Evolutionary conservation across 1,284 basidiomycete genomes (phyloP), one percentile per base, ranked within the genome.

Genomic region (Cryptococcus amylolentus): DNA sequence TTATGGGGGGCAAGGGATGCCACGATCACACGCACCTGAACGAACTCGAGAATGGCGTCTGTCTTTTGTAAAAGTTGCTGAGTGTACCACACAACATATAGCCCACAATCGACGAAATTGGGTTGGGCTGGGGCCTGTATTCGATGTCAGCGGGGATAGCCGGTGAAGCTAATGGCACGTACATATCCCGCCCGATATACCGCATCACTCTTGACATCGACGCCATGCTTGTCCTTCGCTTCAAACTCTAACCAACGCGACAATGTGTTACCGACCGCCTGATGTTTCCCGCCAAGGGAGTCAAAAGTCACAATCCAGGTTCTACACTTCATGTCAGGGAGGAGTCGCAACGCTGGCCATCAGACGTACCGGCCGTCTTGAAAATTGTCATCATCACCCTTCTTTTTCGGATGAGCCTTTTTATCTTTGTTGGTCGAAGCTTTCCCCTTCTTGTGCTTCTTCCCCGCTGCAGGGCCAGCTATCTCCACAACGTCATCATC

Each of bases 221-320:
- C 67, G 2, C 76, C 73, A 56, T 82, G 83, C 78, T 94, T 96
- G 72, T 92, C 86, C 57, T 80, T 78, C 0, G 93, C 93, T 72
- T 98, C 95, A 61, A 81, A 78, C 41, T 78, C 77, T 8, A 98
- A 83, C 73, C 95, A 98, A 26, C 78, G 68, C 27, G 77, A 77
- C 14, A 98, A 81, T 16, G 80, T 81, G 43, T 79, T 86, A 44
- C 80, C 72, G 1, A 86, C 89, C 20, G 83, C 80, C 0, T 78
- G 77, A 74, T 97, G 95, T 14, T 78, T 76, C 12, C 79, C 78
- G 0, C 87, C 86, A 28, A 98, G 82, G 1, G 93, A 97, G 72
- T 98, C 95, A 52, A 98, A 83, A 0, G 85, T 89, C 68, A 92
- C 85, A 43, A 96, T 87, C 64, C 83, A 85, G 3, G 89, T 85